Conservation (phyloP, 2,329 filamentous ascomycete species). For the Macrophomina phaseolina region DNA sequence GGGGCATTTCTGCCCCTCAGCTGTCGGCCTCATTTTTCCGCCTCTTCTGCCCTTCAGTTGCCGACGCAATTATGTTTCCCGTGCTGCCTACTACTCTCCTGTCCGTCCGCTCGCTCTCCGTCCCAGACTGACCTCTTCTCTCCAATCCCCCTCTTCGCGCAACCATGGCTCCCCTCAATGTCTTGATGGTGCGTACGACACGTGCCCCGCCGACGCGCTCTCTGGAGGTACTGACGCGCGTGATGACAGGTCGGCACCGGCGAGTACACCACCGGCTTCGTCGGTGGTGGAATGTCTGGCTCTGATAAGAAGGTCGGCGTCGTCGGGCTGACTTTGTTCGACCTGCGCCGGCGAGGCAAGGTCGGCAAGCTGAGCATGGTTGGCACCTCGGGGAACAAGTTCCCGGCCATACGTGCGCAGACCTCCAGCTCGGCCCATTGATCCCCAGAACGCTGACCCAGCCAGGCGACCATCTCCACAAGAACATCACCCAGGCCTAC, state of each 20-base stretch:
- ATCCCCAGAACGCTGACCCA: background rate
- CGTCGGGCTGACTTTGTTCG: conserved; percentile 87
- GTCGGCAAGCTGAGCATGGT: conserved; percentile 88
- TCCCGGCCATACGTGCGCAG: conserved; percentile 81
- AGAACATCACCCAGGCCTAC: conserved; percentile 88
- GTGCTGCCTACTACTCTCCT: conserved; percentile 9
- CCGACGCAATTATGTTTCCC: conserved; percentile 20
- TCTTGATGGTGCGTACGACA: conserved; percentile 51
- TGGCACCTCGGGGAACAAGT: conserved; percentile 86
- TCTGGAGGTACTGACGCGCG: conserved; percentile 1
- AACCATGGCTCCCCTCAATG: conserved; percentile 57
- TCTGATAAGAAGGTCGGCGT: conserved; percentile 98
- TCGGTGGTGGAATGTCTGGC: conserved; percentile 78
- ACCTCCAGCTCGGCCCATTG: background rate
- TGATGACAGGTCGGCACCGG: conserved; percentile 75
- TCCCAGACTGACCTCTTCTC: background rate
- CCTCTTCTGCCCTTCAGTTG: background rate
- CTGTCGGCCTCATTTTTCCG: conserved; percentile 37
- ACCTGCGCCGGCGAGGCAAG: conserved; percentile 85
- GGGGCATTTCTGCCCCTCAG: conserved; percentile 35
- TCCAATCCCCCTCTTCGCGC: background rate
- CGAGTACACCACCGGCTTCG: conserved; percentile 88
- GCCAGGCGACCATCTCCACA: conserved; percentile 79
- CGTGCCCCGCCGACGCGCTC: conserved; percentile 3
- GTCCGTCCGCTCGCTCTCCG: background rate